Base-by-base conservation (phyloP, 2,329 filamentous ascomycete species). In the Diaporthe sp. region DNA sequence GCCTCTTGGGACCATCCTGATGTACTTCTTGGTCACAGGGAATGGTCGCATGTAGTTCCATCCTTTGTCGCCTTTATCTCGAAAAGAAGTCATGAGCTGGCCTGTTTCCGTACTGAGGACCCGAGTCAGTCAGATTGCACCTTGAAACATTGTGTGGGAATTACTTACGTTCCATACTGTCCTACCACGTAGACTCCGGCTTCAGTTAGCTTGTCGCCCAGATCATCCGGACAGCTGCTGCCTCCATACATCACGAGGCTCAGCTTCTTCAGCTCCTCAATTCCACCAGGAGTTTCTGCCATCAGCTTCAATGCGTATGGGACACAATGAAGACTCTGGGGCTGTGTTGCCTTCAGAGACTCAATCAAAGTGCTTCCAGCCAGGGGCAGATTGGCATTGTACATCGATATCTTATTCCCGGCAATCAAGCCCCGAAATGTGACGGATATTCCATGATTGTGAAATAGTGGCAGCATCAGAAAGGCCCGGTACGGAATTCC, bases 291-390 rank as follows among this genome's bases (percentile, higher is more conserved):
- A 0, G 86, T 86, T 78, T 92, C 90, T 0, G 87, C 86, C 0
- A 92, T 83, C 1, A 92, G 81, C 76, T 91, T 90, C 52, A 92
- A 79, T 0, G 87, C 85, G 75, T 91, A 92, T 0, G 90, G 90
- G 3, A 92, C 90, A 33, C 83, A 85, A 75, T 89, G 87, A 68
- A 91, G 85, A 52, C 88, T 85, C 67, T 91, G 84, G 0, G 87
- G 84, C 52, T 85, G 79, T 33, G 84, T 78, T 0, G 80, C 79
- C 2, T 81, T 78, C 79, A 89, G 81, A 4, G 84, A 85, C 28
- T 82, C 80, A 0, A 88, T 78, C 12, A 89, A 78, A 45, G 83
- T 83, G 33, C 81, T 80, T 4, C 82, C 83, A 0, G 89, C 89
- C 28, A 90, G 79, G 1, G 89, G 88, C 30, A 89, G 77, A 10